Conservation (phyloP, 108 stramenopile genomes). For the Cafeteria roenbergensis region DNA sequence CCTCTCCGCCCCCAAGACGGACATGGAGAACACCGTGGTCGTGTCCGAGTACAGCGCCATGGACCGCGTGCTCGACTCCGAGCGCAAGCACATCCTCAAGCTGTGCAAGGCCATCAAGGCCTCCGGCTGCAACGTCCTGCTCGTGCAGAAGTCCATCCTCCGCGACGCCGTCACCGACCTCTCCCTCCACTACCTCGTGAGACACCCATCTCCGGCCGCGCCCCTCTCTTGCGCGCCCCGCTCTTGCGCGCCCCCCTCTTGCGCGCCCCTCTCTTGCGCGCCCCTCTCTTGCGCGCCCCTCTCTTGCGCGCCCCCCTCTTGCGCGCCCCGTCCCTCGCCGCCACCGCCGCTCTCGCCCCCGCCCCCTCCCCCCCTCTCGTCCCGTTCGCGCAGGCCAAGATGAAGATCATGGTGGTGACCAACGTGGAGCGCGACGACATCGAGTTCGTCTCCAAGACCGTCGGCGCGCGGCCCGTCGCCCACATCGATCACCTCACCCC, state of each 20-base stretch:
- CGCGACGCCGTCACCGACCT: slow-evolving; percentile 99
- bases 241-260: too few species aligned
- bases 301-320: too few species aligned
- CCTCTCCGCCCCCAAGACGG: slow-evolving; percentile 95
- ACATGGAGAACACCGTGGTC: slow-evolving; percentile 99
- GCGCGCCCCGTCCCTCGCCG: too few species aligned
- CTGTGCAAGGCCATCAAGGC: slow-evolving; percentile 96
- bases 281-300: too few species aligned
- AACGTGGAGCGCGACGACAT: slow-evolving; percentile 88
- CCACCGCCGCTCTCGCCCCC: not conserved
- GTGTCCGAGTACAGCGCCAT: slow-evolving; percentile 95
- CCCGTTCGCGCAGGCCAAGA: slow-evolving; percentile 26
- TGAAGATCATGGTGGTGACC: slow-evolving; percentile 95
- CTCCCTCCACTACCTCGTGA: slow-evolving; percentile 88
- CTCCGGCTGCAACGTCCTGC: slow-evolving; percentile 82
- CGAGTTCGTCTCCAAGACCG: slow-evolving; percentile 82
- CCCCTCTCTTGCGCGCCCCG: not conserved
- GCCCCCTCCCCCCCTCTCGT: too few species aligned
- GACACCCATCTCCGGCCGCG: slow-evolving; percentile 7
- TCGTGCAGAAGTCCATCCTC: slow-evolving; percentile 93
- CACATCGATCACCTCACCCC: slow-evolving; percentile 76
- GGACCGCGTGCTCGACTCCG: slow-evolving; percentile 94
- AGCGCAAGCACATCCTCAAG: slow-evolving; percentile 83
- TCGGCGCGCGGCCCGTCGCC: slow-evolving; percentile 80
- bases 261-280: too few species aligned